Evolutionary conservation across 495 filamentous ascomycete genomes (phyloP), one percentile per base, ranked within the genome.

Genomic region (Penicillium steckii): DNA sequence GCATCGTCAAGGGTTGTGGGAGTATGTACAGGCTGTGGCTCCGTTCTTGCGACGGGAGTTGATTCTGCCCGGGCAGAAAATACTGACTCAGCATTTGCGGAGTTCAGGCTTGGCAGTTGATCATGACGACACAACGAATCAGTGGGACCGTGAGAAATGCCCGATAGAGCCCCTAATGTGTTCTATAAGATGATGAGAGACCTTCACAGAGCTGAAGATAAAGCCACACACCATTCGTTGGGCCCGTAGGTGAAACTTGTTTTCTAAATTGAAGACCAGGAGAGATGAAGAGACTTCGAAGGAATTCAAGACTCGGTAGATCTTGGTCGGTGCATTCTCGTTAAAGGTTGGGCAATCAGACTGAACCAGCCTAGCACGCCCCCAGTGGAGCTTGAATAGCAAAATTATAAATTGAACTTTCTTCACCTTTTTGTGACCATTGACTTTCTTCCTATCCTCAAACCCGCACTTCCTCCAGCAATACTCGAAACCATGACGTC

Each of bases 41-140:
- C 27, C 12, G 27, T 29, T 29, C 27, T 6, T 12, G 27, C 35
- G 17, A 9, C 35, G 24, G 26, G 19, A 26, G 26, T 26, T 8
- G 50, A 37, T 50, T 60, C 57, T 60, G 57, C 57, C 53, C 33
- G 41, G 44, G 49, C 53, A 56, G 53, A 55, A 52, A 25, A 3
- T 46, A 48, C 29, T 56, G 49, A 52, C 35, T 60, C 41, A 50
- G 18, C 33, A 29, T 6, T 29, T 29, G 27, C 27, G 27, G 6
- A 12, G 27, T 29, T 29, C 27, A 29, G 12, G 27, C 27, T 29
- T 29, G 27, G 27, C 27, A 29, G n/a, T 12, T n/a, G 35, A 40
- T 19, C 35, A 40, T 40, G 35, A 29, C 12, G 27, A 29, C 27
- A 29, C 27, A 29, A 29, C 27, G 27, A 12, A 29, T 29, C 27